Evolutionary conservation across 2,329 filamentous ascomycete species (phyloP).

Genomic region (Triangularia setosa): DNA sequence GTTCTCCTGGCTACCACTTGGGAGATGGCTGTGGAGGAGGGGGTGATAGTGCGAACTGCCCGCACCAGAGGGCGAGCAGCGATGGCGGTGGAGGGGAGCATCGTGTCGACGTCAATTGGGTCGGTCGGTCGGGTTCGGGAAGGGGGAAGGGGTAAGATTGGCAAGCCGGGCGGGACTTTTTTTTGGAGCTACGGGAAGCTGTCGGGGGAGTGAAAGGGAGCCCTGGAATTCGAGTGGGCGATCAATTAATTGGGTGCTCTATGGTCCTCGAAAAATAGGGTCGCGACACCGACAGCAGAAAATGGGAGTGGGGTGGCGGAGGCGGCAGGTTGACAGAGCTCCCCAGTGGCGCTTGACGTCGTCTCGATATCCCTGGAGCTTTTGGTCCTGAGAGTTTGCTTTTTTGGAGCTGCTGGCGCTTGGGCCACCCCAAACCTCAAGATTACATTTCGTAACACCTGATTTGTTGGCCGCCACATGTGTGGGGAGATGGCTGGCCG

Average conservation of each 20-base stretch:
- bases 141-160: background rate
- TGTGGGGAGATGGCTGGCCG: background rate
- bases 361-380: slow-evolving; percentile 18
- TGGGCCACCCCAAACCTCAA: slow-evolving; percentile 18
- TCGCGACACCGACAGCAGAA: background rate
- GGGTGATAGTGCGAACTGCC: background rate
- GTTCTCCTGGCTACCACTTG: slow-evolving; percentile 28
- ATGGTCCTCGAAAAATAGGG: background rate
- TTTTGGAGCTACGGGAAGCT: background rate
- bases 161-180: background rate
- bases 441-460: slow-evolving; percentile 39
- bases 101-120: background rate
- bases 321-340: slow-evolving; percentile 20
- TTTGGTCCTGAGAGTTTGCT: slow-evolving; percentile 6
- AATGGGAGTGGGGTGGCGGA: slow-evolving; percentile 6
- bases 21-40: slow-evolving; percentile 4
- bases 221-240: background rate
- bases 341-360: slow-evolving; percentile 21
- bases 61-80: slow-evolving; percentile 2
- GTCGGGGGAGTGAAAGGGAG: background rate
- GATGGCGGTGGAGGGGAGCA: slow-evolving; percentile 21
- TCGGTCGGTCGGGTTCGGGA: background rate
- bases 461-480: slow-evolving; percentile 31
- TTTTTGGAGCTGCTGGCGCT: slow-evolving; percentile 25
- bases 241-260: background rate